Evolutionary conservation across 148 eudicot species (phyloP).

Genomic region (Camellia lanceoleosa): DNA sequence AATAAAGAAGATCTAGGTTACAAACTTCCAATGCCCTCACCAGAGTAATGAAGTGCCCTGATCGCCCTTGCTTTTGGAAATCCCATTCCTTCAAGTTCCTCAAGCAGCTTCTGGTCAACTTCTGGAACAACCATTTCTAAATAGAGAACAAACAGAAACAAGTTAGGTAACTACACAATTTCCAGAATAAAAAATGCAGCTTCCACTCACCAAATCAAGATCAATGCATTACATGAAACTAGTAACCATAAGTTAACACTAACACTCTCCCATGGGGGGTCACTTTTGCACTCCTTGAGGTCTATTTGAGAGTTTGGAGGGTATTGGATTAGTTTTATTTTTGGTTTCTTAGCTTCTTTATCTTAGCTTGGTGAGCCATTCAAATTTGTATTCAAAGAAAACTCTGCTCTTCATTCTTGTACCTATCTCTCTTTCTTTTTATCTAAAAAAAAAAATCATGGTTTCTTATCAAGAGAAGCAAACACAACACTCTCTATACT

Average conservation of each 20-base stretch:
- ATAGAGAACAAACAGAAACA: constrained; percentile 1
- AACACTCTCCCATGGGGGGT: not conserved
- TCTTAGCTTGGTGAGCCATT: not conserved
- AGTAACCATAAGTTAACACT: not conserved
- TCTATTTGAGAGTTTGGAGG: not conserved
- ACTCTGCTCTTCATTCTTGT: not conserved
- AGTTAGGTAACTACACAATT: not conserved
- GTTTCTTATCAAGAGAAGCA: not conserved
- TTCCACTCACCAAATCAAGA: not conserved
- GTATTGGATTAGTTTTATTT: not conserved
- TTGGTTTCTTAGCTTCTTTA: not conserved
- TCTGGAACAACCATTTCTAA: constrained; percentile 96
- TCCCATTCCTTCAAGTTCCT: constrained; percentile 93
- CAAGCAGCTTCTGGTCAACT: constrained; percentile 63
- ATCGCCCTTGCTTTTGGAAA: constrained; percentile 70
- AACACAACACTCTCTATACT: not conserved
- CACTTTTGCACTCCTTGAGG: not conserved
- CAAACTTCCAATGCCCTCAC: constrained; percentile 29
- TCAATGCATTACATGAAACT: not conserved
- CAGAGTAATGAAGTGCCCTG: constrained; percentile 87
- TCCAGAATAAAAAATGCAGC: not conserved
- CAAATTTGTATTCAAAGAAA: not conserved
- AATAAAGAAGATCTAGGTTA: not conserved
- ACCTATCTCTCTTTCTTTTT: not conserved
- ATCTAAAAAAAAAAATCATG: not conserved